Percentiles rank a stretch among this genome's conserved stretches.
These are phyloP conservation scores for Coccomyxa sp. DNA, from an alignment of 139 green algal species.

Conservation along the genomic window DNA sequence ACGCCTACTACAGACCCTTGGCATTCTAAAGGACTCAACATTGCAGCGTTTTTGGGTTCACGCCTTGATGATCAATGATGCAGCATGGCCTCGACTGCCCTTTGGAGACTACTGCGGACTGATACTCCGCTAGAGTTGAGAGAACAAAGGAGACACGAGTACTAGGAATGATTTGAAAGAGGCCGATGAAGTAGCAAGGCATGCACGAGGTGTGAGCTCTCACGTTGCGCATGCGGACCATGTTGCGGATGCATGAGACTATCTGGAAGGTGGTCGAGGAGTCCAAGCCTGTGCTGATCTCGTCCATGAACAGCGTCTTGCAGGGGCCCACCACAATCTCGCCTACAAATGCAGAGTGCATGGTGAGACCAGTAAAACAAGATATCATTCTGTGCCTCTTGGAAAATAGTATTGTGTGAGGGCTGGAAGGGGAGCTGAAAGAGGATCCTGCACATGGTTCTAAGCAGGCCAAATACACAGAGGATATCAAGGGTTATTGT, in stretches of 20 bases:
- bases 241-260: constrained; percentile 17
- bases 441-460: no score
- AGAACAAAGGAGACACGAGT: no score
- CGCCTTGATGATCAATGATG: no score
- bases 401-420: neutral
- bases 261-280: constrained; percentile 36
- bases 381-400: neutral
- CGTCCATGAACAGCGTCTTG: constrained; percentile 46
- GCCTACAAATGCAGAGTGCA: no score
- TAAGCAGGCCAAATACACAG: no score
- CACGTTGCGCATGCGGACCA: constrained; percentile 17
- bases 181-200: neutral
- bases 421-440: neutral
- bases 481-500: no score
- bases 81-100: no score
- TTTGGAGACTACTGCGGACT: no score
- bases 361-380: no score
- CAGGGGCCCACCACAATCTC: constrained; percentile 65
- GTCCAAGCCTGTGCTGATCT: constrained; percentile 48
- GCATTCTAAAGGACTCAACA: neutral
- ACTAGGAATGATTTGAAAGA: no score
- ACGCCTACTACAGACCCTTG: neutral
- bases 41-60: neutral
- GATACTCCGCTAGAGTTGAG: no score
- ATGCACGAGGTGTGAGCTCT: neutral